Evolutionary conservation across 441 rosid genomes (phyloP), one percentile per base, ranked within the genome.

Genomic region (Theobroma grandiflorum): DNA sequence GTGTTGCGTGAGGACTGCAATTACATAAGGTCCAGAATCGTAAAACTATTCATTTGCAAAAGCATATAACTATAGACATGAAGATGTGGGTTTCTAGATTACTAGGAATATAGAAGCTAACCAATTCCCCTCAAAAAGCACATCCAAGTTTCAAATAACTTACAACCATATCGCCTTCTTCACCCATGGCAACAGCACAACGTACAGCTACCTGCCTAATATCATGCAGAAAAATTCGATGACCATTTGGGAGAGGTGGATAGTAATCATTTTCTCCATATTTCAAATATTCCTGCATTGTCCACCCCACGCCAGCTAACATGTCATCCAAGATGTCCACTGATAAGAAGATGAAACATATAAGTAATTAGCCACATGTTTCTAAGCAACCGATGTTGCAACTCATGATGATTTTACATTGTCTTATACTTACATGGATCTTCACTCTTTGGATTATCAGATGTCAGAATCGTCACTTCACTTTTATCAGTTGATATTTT

Each of bases 141-240:
- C 47, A 52, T 59, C 77, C 9, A 81, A 76, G 76, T 26, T 70
- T 50, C n/a, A 69, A 82, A 79, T 35, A 75, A 92, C 99, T 94
- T 95, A 97, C 99, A 85, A 95, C 94, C 90, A 94, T 82, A 77
- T 95, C 99, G 10, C 98, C 99, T 90, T 97, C 99, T 91, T 97
- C 97, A 31, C 98, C 99, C 99, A 94, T 94, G 72, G 98, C 96
- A 81, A 94, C 93, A 57, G 98, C 99, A 80, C 91, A 89, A 65
- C 96, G 92, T 18, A 97, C 93, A 80, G 99, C 99, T 81, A 94
- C 97, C 73, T 91, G 91, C 82, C 99, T 93, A 50, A 91, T 76
- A 85, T 90, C 97, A 53, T 94, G 98, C 80, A 97, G 89, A 74
- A 94, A 95, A 69, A 97, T 91, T 82, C 91, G 89, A 86, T 94